phyloP scores from a whole-genome alignment of 2,329 filamentous ascomycete species.

The Fusarium secorum region DNA sequence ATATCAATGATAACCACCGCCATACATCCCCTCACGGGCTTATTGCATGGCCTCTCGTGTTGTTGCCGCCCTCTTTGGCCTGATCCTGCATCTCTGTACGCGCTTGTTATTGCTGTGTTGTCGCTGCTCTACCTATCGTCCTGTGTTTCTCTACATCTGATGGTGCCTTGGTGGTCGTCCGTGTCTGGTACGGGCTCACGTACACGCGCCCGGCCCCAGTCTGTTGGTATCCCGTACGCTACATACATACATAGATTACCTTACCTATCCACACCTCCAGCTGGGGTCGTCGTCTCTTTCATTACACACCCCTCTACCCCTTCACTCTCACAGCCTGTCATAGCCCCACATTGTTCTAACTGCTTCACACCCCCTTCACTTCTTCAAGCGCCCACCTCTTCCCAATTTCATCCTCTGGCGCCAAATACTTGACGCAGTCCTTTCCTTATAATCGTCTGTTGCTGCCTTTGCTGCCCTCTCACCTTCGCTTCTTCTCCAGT shows the following conservation, averaged over 20 bases:
- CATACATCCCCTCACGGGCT: slow-evolving; percentile 26
- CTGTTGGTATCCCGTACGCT: slow-evolving; percentile 33
- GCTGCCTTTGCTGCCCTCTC: slow-evolving; percentile 35
- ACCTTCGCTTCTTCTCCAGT: slow-evolving; percentile 37
- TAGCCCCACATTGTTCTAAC: slow-evolving; percentile 35
- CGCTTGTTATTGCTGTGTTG: slow-evolving; percentile 26
- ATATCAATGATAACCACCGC: neutral
- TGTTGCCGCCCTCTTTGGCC: slow-evolving; percentile 30
- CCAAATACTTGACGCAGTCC: slow-evolving; percentile 42
- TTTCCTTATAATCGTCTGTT: slow-evolving; percentile 42
- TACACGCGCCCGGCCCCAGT: slow-evolving; percentile 38
- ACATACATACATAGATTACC: neutral
- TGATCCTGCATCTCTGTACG: slow-evolving; percentile 24
- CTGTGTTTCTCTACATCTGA: slow-evolving; percentile 16
- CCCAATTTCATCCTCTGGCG: slow-evolving; percentile 38
- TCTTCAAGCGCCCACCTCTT: slow-evolving; percentile 40
- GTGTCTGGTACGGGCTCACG: slow-evolving; percentile 28
- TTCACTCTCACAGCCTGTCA: slow-evolving; percentile 32
- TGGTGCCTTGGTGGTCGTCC: slow-evolving; percentile 22
- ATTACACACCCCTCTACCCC: slow-evolving; percentile 33
- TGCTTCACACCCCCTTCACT: slow-evolving; percentile 39
- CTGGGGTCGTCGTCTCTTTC: slow-evolving; percentile 18
- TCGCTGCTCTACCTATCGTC: slow-evolving; percentile 2
- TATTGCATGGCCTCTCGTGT: slow-evolving; percentile 23
- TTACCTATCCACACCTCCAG: slow-evolving; percentile 26